A percentile compares a stretch with the other conserved stretches of the same genome.
Conservation (phyloP, 306 rosid genomes). For the Sophora flavescens region DNA sequence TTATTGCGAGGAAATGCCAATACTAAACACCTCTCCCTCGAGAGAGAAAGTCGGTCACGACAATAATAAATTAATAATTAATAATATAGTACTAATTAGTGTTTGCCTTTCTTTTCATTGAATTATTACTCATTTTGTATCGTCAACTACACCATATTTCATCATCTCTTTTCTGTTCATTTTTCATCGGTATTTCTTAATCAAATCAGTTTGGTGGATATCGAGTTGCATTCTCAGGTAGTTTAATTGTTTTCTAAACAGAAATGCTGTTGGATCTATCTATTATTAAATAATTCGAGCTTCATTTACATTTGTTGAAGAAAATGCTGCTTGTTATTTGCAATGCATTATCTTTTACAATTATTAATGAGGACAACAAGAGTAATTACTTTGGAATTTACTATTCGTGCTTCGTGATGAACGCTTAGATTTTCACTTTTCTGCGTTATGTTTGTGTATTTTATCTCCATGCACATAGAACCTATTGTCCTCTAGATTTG, state of each 20-base stretch:
- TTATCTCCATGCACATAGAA: not conserved
- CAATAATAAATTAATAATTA: not conserved
- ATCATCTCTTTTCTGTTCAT: not conserved
- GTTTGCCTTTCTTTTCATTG: not conserved
- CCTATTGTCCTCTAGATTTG: constrained; percentile 17
- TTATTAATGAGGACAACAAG: not conserved
- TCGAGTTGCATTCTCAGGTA: constrained; percentile 49
- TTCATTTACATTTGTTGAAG: constrained; percentile 17
- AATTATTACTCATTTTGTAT: not conserved
- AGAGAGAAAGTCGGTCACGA: constrained; percentile 33
- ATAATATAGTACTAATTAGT: not conserved
- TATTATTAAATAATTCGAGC: constrained; percentile 28
- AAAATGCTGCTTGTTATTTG: not conserved
- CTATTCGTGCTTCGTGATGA: not conserved
- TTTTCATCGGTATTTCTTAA: constrained; percentile 16
- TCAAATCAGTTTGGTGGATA: constrained; percentile 34
- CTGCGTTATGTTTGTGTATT: not conserved
- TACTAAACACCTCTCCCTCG: constrained; percentile 38
- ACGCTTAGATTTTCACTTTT: not conserved
- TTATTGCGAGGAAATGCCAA: constrained; percentile 50
- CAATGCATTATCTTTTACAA: not conserved
- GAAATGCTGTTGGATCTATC: constrained; percentile 41
- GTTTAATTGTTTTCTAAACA: not conserved
- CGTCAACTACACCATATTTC: not conserved
- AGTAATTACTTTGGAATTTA: constrained; percentile 19